Evolutionary conservation across 129 eudicot genomes (phyloP).

Genomic region (Chrysanthemum makinoi): DNA sequence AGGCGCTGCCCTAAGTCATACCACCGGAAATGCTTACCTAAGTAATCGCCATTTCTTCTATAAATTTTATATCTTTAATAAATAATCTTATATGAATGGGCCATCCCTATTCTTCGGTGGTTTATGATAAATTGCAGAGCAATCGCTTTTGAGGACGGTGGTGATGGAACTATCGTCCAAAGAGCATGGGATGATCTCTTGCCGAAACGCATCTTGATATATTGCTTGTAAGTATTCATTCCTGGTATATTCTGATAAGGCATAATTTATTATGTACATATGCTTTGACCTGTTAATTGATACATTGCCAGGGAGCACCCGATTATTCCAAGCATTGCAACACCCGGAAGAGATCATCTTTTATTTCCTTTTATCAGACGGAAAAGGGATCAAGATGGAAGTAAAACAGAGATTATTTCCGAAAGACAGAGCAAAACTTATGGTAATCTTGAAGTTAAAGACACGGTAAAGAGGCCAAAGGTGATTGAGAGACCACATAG

Average conservation of each 20-base stretch:
- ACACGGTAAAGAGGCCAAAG: conserved; percentile 25
- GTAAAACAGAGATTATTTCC: conserved; percentile 11
- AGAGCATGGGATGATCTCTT: conserved; percentile 69
- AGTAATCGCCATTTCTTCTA: conserved; percentile 29
- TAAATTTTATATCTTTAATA: background rate
- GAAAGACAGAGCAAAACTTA: conserved; percentile 37
- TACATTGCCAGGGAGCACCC: conserved; percentile 62
- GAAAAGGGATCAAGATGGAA: conserved; percentile 33
- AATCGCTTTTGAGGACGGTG: conserved; percentile 39
- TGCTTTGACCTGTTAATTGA: conserved; percentile 13
- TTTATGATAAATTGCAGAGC: conserved; percentile 32
- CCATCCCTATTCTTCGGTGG: background rate
- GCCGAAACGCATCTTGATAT: conserved; percentile 67
- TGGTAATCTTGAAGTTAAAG: conserved; percentile 30
- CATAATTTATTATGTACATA: background rate
- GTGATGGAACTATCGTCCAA: conserved; percentile 34
- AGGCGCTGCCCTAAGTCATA: conserved; percentile 90
- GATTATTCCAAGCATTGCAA: conserved; percentile 42
- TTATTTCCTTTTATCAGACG: conserved; percentile 44
- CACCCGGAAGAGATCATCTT: conserved; percentile 71
- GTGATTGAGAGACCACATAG: conserved; percentile 17
- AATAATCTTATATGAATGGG: conserved; percentile 4
- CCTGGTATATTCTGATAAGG: background rate
- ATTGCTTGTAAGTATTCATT: conserved; percentile 62
- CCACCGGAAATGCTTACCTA: conserved; percentile 87